Evolutionary conservation across 345 rosid genomes (phyloP).

Genomic region (Angophora floribunda): DNA sequence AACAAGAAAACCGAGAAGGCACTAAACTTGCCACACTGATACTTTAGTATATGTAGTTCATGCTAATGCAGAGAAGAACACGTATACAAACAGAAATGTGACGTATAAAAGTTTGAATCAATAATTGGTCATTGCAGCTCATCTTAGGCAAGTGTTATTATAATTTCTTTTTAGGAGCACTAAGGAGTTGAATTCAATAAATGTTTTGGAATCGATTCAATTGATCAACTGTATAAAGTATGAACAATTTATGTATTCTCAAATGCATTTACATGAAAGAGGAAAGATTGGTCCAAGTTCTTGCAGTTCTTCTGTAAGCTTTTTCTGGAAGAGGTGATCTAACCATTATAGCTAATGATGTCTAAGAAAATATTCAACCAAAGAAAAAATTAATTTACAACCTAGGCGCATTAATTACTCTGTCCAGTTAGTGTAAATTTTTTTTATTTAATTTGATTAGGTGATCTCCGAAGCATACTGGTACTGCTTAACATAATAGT

Average conservation of each 20-base stretch:
- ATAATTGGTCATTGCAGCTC: not conserved
- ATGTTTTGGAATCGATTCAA: not conserved
- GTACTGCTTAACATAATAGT: not conserved
- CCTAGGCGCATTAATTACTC: not conserved
- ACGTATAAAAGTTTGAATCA: not conserved
- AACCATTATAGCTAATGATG: not conserved
- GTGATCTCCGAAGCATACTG: not conserved
- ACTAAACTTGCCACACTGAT: not conserved
- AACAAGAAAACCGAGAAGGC: not conserved
- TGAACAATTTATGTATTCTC: not conserved
- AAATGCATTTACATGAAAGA: not conserved
- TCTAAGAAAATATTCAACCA: not conserved
- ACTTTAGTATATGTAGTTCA: not conserved
- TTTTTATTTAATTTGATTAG: not conserved
- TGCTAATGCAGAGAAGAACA: not conserved
- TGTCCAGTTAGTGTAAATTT: not conserved
- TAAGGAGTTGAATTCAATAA: not conserved
- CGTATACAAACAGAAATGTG: not conserved
- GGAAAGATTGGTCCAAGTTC: not conserved
- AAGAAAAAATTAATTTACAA: not conserved
- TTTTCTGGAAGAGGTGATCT: not conserved
- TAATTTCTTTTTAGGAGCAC: not conserved
- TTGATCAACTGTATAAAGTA: not conserved
- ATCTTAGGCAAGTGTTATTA: not conserved
- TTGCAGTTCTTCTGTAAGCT: not conserved